A percentile compares a stretch with the other conserved stretches of the same genome.
Evolutionary conservation across 495 filamentous ascomycete species (phyloP).

Genomic region (Bathelium albidoporum): DNA sequence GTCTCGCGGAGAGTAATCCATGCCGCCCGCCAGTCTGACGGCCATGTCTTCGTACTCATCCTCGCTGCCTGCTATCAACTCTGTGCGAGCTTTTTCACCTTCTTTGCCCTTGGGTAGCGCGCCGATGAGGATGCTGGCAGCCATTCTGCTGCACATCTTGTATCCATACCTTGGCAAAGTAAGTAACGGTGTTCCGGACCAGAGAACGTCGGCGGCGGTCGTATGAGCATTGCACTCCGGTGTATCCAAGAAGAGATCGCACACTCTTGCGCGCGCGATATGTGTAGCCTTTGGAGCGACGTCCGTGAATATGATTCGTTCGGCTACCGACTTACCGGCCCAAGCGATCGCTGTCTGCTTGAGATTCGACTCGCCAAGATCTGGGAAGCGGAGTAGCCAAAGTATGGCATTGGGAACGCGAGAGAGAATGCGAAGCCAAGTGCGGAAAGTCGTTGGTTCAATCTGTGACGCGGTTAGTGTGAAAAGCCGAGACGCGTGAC

Average conservation of each 20-base stretch:
- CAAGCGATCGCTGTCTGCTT: slow-evolving; percentile 67
- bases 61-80: slow-evolving; percentile 64
- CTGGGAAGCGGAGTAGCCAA: slow-evolving; percentile 94
- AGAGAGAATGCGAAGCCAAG: slow-evolving; percentile 91
- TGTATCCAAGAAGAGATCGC: slow-evolving; percentile 93
- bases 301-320: slow-evolving; percentile 91
- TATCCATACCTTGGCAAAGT: slow-evolving; percentile 91
- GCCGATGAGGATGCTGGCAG: slow-evolving; percentile 82
- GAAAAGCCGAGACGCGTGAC: no score
- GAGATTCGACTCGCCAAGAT: slow-evolving; percentile 80
- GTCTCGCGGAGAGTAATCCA: slow-evolving; percentile 46
- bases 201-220: slow-evolving; percentile 90
- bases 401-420: slow-evolving; percentile 77
- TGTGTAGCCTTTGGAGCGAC: slow-evolving; percentile 93
- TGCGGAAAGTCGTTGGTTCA: slow-evolving; percentile 91
- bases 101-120: slow-evolving; percentile 62
- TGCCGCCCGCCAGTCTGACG: slow-evolving; percentile 54
- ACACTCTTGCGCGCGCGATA: slow-evolving; percentile 81
- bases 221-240: slow-evolving; percentile 98
- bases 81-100: slow-evolving; percentile 56
- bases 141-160: slow-evolving; percentile 99
- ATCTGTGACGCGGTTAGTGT: slow-evolving; percentile 47
- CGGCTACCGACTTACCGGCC: slow-evolving; percentile 78
- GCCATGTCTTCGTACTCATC: slow-evolving; percentile 81
- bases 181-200: slow-evolving; percentile 87